Base-by-base conservation (phyloP, 2,329 filamentous ascomycete genomes). In the Diaporthe vexans region DNA sequence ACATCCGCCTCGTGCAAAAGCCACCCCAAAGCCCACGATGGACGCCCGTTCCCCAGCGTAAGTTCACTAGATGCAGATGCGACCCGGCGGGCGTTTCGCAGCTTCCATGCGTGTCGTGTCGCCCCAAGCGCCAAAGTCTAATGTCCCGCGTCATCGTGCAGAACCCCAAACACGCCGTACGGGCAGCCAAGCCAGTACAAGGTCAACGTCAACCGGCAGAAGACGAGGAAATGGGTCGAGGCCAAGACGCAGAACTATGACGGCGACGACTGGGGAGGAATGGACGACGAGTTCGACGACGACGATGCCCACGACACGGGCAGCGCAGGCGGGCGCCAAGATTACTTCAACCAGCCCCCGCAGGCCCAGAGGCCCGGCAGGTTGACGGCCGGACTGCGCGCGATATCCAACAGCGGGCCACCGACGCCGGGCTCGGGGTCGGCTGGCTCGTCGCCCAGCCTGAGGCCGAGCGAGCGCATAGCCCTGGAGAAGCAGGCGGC, bases 191-290 rank as follows among this genome's bases (percentile, higher is more conserved):
- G 78, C 74, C 79, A 83, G 35, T 98, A 95, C 84, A 93, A 94
- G 82, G 91, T 95, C 69, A 97, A 98, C 82, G 92, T 98, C 65
- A 96, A 94, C 84, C 92, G 96, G 76, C 90, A 92, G 73, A 97
- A 97, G 85, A 98, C 95, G 72, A 94, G 93, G 84, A 97, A 97
- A 89, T 98, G 96, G 96, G 93, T 96, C 51, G 93, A 97, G 80
- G 96, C 96, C 48, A 96, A 95, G 83, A 88, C 91, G 74, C 92
- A 94, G 79, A 94, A 91, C 81, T 98, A 98, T 81, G 95, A 96
- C 79, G 96, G 95, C 76, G 95, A 97, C 79, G 96, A 98, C 80
- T 98, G 96, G 95, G 96, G 95, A 48, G 93, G 88, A 73, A n/a
- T 24, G 17, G 91, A 93, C 48, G 90, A 92, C 17, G 90, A 92